Evolutionary conservation across 2,329 filamentous ascomycete genomes (phyloP), one percentile per base, ranked within the genome.

Genomic region (Myotisia sp.): DNA sequence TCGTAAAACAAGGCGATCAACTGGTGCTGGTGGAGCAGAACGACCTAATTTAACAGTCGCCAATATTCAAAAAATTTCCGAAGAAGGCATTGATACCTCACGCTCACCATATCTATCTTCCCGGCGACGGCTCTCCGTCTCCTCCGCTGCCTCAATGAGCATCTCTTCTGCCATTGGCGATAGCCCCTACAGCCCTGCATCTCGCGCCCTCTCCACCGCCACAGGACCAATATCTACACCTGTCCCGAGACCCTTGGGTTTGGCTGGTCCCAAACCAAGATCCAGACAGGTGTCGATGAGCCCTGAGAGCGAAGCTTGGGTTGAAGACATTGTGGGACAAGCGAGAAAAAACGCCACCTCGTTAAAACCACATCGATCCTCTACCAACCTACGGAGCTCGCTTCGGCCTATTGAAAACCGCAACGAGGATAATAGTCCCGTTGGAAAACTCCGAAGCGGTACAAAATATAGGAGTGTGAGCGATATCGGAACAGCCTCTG

Each of bases 271-370:
- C 2, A 62, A 53, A 29, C 58, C 54, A 14, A 53, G 51, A 22
- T 54, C 49, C 13, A 51, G 59, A 37, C 52, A 51, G 18, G 48
- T 56, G 18, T 57, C 58, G 4, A 62, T 62, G 44, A 61, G 51
- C 14, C 56, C 59, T 3, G 57, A 62, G 31, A 60, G 60, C 39
- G 60, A 64, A 42, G 59, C 60, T 1, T 65, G 62, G 62, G 60
- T 64, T 6, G 58, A 62, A 44, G 57, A 58, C 34, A 56, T 64
- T 13, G 51, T 64, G 17, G 57, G 58, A 22, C 58, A 63, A 45
- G 60, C 61, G 5, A 50, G 61, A 26, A 49, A 52, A 23, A 55
- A 55, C 10, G 53, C 54, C 4, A 54, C 56, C 4, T 37, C 52
- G 6, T 49, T 55, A 10, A 49, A 50, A 1, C 44, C 51, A 10